Evolutionary conservation across 2,329 filamentous ascomycete genomes (phyloP).

Genomic region (Pseudocercospora macadamiae): DNA sequence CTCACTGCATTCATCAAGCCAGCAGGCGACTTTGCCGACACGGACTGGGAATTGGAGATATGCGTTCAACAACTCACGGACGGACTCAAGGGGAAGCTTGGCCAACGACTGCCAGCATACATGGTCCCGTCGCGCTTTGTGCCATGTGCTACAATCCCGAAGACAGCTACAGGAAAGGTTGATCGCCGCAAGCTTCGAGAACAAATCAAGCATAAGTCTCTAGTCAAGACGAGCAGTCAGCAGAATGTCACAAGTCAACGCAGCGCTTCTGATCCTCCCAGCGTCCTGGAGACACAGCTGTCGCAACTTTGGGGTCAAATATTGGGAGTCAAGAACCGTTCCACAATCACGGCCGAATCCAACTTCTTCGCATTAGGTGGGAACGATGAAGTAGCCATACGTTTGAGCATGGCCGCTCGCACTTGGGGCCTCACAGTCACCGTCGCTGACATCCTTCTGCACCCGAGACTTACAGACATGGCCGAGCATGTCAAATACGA

Average conservation of each 20-base stretch:
- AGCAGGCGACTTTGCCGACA: conserved; percentile 2
- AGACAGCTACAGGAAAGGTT: background rate
- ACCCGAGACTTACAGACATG: conserved; percentile 12
- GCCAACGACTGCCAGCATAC: conserved; percentile 3
- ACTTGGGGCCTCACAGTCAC: conserved; percentile 13
- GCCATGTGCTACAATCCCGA: background rate
- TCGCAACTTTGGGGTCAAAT: conserved; percentile 17
- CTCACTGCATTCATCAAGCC: conserved; percentile 16
- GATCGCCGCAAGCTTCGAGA: conserved; percentile 5
- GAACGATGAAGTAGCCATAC: conserved; percentile 2
- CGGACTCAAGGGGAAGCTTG: background rate
- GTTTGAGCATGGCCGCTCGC: conserved; percentile 1
- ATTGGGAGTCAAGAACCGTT: conserved; percentile 11
- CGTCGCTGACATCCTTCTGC: conserved; percentile 8
- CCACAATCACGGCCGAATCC: conserved; percentile 13
- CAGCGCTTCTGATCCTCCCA: background rate
- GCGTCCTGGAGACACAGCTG: conserved; percentile 14
- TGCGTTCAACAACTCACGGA: conserved; percentile 6
- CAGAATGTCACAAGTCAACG: background rate
- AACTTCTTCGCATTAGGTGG: conserved; percentile 13
- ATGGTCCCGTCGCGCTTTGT: conserved; percentile 5
- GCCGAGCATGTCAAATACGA: conserved; percentile 17
- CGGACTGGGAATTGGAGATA: background rate
- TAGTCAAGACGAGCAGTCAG: background rate
- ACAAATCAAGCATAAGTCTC: background rate